A percentile compares a stretch with the other conserved stretches of the same genome.
These are phyloP conservation scores for Fraxinus dipetala DNA, from an alignment of 305 asterid species.

Conservation along the genomic window DNA sequence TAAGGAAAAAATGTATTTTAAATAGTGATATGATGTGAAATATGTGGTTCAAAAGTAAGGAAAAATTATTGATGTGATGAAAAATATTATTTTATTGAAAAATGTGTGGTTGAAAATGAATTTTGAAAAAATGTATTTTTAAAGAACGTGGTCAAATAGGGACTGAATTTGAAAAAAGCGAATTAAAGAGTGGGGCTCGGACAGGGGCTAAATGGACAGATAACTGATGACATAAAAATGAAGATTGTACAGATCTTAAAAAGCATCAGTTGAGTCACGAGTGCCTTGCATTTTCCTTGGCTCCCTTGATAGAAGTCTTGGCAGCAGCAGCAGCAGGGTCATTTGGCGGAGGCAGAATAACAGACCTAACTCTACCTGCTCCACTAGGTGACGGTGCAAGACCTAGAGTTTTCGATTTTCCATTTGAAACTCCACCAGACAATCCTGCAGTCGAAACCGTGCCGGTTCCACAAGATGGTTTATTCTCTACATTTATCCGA, in stretches of 20 bases:
- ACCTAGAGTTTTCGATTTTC: conserved; percentile 49
- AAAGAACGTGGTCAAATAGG: no score
- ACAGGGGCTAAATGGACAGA: background rate
- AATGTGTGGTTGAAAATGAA: no score
- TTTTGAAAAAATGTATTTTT: no score
- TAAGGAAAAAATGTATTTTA: no score
- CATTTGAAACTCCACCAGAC: conserved; percentile 42
- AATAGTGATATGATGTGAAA: no score
- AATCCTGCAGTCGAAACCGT: conserved; percentile 84
- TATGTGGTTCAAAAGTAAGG: no score
- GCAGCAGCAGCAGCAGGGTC: conserved; percentile 40
- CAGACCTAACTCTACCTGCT: conserved; percentile 60
- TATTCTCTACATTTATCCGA: conserved; percentile 76
- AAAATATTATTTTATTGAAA: no score
- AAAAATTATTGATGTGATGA: no score
- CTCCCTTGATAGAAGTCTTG: conserved; percentile 37
- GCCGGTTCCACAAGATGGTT: conserved; percentile 73
- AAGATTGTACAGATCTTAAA: conserved; percentile 56
- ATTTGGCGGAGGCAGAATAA: conserved; percentile 89
- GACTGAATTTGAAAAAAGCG: no score
- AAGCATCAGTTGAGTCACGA: conserved; percentile 36
- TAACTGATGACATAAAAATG: background rate
- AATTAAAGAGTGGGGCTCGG: no score
- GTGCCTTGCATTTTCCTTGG: conserved; percentile 42
- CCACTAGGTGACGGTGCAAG: conserved; percentile 88